Conservation (phyloP, 2,329 filamentous ascomycete genomes). For the Plenodomus biglobosus region DNA sequence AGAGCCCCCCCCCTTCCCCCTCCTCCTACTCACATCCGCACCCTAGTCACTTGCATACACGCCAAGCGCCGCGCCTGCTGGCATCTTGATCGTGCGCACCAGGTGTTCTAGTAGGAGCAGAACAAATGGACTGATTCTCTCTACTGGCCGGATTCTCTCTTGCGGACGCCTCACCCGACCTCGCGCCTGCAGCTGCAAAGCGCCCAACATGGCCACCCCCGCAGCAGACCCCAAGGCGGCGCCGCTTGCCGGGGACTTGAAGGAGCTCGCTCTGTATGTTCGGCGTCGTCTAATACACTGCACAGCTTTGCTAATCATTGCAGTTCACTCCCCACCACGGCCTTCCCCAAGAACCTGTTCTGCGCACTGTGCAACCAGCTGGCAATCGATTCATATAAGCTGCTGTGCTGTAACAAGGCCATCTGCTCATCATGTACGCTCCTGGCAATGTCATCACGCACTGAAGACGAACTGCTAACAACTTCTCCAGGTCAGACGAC, state of each 20-base stretch:
- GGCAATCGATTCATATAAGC: conserved; percentile 83
- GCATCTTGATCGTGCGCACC: not conserved
- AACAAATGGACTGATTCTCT: conserved; percentile 29
- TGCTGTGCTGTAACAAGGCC: conserved; percentile 92
- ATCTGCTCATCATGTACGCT: conserved; percentile 84
- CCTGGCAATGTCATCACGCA: not conserved
- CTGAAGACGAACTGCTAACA: conserved; percentile 5
- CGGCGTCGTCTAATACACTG: not conserved
- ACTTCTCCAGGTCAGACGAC: conserved; percentile 31
- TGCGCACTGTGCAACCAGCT: conserved; percentile 93
- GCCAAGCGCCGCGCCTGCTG: conserved; percentile 1
- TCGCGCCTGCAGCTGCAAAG: conserved; percentile 14
- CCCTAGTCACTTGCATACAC: conserved; percentile 2
- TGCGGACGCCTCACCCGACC: conserved; percentile 26
- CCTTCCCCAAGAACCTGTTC: conserved; percentile 93
- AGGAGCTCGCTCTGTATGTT: conserved; percentile 36
- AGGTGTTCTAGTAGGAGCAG: too few species aligned
- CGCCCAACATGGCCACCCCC: conserved; percentile 32
- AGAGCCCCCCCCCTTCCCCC: conserved; percentile 3
- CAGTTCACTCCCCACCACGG: conserved; percentile 76
- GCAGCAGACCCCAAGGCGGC: conserved; percentile 34
- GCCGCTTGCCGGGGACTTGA: conserved; percentile 38
- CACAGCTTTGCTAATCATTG: conserved; percentile 1
- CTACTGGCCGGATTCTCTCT: conserved; percentile 15
- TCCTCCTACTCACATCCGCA: too few species aligned